A percentile compares a stretch with the other conserved stretches of the same genome.
Evolutionary conservation across 768 basidiomycete genomes (phyloP).

Genomic region (Leccinum subgranulosum): DNA sequence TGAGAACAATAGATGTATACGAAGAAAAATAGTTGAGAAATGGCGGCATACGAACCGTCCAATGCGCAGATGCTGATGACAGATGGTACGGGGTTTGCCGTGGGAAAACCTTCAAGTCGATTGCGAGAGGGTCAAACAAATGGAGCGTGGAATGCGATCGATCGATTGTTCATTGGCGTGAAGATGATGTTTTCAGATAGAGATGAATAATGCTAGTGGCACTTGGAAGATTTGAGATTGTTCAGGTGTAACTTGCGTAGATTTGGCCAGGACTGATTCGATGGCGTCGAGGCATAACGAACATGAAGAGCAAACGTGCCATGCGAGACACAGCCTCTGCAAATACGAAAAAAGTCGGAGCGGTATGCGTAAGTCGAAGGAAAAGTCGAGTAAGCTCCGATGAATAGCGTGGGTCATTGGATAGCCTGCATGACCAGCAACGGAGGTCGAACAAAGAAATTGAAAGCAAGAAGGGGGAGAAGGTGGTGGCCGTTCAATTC

Average conservation of each 20-base stretch:
- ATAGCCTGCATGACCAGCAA: constrained; percentile 11
- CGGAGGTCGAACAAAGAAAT: constrained; percentile 1
- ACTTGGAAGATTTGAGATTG: constrained; percentile 14
- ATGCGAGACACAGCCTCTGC: constrained; percentile 11
- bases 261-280: constrained; percentile 10
- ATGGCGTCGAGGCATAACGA: constrained; percentile 15
- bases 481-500: not conserved
- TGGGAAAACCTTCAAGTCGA: constrained; percentile 9
- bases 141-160: constrained; percentile 27
- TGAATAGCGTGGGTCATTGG: not conserved
- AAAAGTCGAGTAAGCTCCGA: constrained; percentile 1
- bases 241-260: constrained; percentile 7
- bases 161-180: constrained; percentile 19
- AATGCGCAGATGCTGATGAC: constrained; percentile 27
- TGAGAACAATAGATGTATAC: constrained; percentile 12
- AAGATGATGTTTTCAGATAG: constrained; percentile 20
- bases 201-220: constrained; percentile 16
- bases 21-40: constrained; percentile 8
- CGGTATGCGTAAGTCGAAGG: constrained; percentile 9
- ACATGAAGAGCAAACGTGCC: constrained; percentile 13
- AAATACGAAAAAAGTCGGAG: constrained; percentile 11
- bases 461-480: constrained; percentile 5
- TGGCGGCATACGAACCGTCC: constrained; percentile 30
- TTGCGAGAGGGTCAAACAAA: constrained; percentile 29
- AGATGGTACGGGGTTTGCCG: constrained; percentile 19